Base-by-base conservation (phyloP, 2,329 filamentous ascomycete species). In the Ophiostoma fasciatum region DNA sequence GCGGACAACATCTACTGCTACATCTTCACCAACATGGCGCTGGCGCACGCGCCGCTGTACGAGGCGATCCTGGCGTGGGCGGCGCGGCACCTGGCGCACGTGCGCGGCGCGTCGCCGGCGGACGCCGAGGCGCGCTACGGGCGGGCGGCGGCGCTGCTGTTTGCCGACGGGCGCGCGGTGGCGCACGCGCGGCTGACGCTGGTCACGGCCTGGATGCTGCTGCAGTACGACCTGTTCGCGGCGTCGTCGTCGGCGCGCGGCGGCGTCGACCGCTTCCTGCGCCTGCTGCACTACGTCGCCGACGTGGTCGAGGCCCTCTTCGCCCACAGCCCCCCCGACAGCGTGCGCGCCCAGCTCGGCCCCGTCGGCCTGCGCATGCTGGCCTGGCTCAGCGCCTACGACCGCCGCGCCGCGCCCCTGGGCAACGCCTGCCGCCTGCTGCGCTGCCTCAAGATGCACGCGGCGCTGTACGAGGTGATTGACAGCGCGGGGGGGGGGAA, bases 61-160 rank as follows among this genome's bases (percentile, higher is more conserved):
- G 35, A 40, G 18, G 34, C 38, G 2, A 40, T 40, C 35, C 37
- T 40, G 35, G 38, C 38, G 3, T 40, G 38, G 37, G 37, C 38
- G 20, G 33, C 34, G 2, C 38, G 37, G 20, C 38, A 40, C 22
- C 38, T 40, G 8, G 38, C 38, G 4, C 35, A 33, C 7, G 19
- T 36, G 5, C 28, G 22, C 6, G 12, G 35, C 13, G 20, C 8
- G 21, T 31, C 27, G 21, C 30, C 31, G 26, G 7, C 22, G 7
- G 20, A n/a, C 21, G 31, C 31, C 20, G 9, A 17, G 28, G n/a
- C 14, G 25, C 31, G 37, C 10, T 39, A 39, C 15, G 31, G 20
- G 4, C 31, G 25, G 6, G 37, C 37, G 11, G 31, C 35, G 15
- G 34, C 37, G 5, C 31, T 26, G 9, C 28, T 39, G 17, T 31